Conservation (phyloP, 176 grass and related monocot genomes). For the Poa pratensis region DNA sequence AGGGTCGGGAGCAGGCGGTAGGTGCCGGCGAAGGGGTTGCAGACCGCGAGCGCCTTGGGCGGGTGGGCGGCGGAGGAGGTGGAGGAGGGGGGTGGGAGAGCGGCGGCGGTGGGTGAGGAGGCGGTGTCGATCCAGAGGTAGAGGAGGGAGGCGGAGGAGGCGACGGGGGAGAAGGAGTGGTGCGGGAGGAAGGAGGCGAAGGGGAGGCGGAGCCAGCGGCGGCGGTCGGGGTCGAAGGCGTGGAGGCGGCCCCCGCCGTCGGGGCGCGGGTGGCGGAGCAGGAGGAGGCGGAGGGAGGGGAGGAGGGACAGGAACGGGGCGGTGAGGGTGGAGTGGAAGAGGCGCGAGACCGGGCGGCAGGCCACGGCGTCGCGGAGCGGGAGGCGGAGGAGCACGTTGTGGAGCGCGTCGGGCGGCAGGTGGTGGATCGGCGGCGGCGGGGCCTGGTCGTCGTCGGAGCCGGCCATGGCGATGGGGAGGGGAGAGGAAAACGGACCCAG, state of each 20-base stretch:
- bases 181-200: slow-evolving; percentile 86
- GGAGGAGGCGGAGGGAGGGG: slow-evolving; percentile 61
- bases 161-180: slow-evolving; percentile 82
- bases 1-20: slow-evolving; percentile 83
- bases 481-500: not conserved
- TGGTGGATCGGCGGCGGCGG: slow-evolving; percentile 61
- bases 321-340: slow-evolving; percentile 66
- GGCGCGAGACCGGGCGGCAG: slow-evolving; percentile 71
- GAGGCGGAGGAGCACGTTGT: slow-evolving; percentile 83
- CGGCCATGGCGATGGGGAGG: slow-evolving; percentile 2
- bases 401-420: slow-evolving; percentile 83
- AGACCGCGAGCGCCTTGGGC: slow-evolving; percentile 82
- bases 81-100: slow-evolving; percentile 18
- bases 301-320: slow-evolving; percentile 51
- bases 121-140: slow-evolving; percentile 87
- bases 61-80: slow-evolving; percentile 37
- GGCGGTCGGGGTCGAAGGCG: slow-evolving; percentile 76
- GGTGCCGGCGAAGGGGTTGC: slow-evolving; percentile 82
- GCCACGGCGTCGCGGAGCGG: slow-evolving; percentile 68
- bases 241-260: slow-evolving; percentile 68
- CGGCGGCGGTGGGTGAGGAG: not conserved
- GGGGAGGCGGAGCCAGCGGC: slow-evolving; percentile 83
- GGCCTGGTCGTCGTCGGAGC: slow-evolving; percentile 23
- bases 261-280: slow-evolving; percentile 82
- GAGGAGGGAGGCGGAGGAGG: slow-evolving; percentile 83